Evolutionary conservation across 1,284 basidiomycete species (phyloP).

Genomic region (Papiliotrema fonsecae): DNA sequence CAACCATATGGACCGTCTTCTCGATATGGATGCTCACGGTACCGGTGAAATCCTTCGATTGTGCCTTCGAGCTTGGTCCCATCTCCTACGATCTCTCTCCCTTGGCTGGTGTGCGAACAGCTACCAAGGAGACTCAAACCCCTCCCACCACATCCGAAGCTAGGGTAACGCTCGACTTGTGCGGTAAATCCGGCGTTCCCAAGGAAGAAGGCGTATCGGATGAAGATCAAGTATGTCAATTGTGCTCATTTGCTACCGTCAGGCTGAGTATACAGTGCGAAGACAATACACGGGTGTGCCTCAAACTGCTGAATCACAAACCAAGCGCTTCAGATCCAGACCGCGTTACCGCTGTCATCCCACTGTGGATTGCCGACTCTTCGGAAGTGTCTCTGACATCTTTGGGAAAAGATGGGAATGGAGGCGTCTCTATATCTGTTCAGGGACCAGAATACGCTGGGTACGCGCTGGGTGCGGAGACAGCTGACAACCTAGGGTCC

Average conservation of each 20-base stretch:
- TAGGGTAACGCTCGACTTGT: conserved; percentile 34
- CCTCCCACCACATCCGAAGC: conserved; percentile 43
- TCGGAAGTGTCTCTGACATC: conserved; percentile 24
- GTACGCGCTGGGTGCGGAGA: conserved; percentile 12
- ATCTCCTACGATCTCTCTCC: conserved; percentile 35
- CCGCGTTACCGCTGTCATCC: conserved; percentile 43
- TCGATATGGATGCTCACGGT: too few species aligned
- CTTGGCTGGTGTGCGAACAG: conserved; percentile 21
- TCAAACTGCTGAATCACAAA: conserved; percentile 43
- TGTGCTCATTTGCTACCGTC: not conserved
- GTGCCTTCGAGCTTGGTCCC: conserved; percentile 13
- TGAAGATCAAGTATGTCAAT: conserved; percentile 41
- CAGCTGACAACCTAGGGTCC: not conserved
- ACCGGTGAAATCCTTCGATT: conserved; percentile 29
- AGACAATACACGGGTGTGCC: conserved; percentile 35
- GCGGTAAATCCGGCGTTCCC: conserved; percentile 18
- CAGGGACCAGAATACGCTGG: conserved; percentile 39
- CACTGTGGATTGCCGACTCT: conserved; percentile 36
- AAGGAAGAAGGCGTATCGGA: conserved; percentile 31
- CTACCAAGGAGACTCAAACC: conserved; percentile 30
- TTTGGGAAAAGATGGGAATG: conserved; percentile 24
- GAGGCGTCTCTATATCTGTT: conserved; percentile 32
- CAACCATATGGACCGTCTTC: too few species aligned
- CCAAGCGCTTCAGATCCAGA: conserved; percentile 29
- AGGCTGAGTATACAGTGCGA: conserved; percentile 34